Evolutionary conservation across 768 basidiomycete genomes (phyloP).

Genomic region (Phanerochaete sordida): DNA sequence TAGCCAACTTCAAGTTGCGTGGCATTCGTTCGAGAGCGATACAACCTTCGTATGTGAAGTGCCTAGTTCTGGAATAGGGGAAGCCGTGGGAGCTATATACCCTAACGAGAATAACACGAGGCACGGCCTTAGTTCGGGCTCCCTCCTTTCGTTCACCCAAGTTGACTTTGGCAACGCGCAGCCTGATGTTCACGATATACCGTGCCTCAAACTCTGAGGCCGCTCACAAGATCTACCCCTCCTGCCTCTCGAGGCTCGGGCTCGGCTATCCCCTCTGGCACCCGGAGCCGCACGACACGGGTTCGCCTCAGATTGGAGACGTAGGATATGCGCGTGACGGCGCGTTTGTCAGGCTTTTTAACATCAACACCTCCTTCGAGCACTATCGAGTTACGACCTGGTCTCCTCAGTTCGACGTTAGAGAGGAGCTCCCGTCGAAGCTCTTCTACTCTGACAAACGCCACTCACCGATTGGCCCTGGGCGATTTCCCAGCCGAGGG

Average conservation of each 20-base stretch:
- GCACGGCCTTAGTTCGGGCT: too few relatives aligned
- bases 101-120: too few relatives aligned
- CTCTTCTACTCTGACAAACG: neutral
- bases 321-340: slow-evolving; percentile 5
- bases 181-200: too few relatives aligned
- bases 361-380: too few relatives aligned
- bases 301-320: neutral
- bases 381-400: too few relatives aligned
- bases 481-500: neutral
- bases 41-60: too few relatives aligned
- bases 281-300: neutral
- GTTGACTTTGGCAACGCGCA: too few relatives aligned
- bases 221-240: neutral
- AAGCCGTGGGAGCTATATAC: too few relatives aligned
- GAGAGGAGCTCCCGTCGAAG: neutral
- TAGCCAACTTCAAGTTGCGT: too few relatives aligned
- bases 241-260: neutral
- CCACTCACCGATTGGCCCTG: neutral
- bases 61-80: too few relatives aligned
- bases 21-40: too few relatives aligned
- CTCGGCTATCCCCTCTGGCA: slow-evolving; percentile 3
- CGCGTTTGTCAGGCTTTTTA: slow-evolving; percentile 8
- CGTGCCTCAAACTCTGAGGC: neutral
- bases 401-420: neutral
- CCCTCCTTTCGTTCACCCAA: too few relatives aligned